phyloP scores from a whole-genome alignment of 2,329 filamentous ascomycete species.

The Pyrenochaeta sp. region DNA sequence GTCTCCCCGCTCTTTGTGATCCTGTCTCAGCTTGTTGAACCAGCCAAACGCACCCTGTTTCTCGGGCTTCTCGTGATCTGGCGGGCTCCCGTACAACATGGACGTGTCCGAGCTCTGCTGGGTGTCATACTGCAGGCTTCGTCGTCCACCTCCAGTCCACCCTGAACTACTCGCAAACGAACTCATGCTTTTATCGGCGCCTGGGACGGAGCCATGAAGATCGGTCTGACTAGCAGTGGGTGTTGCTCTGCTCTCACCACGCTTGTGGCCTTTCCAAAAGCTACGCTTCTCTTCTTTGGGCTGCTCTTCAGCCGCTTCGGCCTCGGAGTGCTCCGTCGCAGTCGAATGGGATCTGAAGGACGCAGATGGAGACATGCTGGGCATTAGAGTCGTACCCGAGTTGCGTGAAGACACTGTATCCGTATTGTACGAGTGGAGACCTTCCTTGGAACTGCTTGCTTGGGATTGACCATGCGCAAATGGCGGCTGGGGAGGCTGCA shows the following conservation, averaged over 20 bases:
- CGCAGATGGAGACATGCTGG: constrained; percentile 75
- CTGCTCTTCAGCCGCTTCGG: constrained; percentile 74
- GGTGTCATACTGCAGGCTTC: constrained; percentile 46
- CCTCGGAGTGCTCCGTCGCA: constrained; percentile 80
- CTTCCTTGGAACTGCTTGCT: constrained; percentile 36
- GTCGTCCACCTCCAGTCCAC: constrained; percentile 33
- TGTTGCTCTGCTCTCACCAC: constrained; percentile 46
- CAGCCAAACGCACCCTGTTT: constrained; percentile 71
- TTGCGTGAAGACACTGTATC: constrained; percentile 55
- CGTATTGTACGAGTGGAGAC: constrained; percentile 25
- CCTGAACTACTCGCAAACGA: constrained; percentile 48
- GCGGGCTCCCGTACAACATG: constrained; percentile 42
- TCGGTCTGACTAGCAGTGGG: constrained; percentile 48
- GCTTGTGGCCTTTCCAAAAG: constrained; percentile 73
- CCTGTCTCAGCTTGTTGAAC: constrained; percentile 71
- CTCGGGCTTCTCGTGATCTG: constrained; percentile 52
- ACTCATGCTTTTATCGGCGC: constrained; percentile 51
- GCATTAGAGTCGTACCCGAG: constrained; percentile 65
- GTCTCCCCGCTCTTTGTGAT: constrained; percentile 63
- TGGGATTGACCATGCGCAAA: constrained; percentile 37
- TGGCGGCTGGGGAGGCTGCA: constrained; percentile 43
- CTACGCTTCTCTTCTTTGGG: constrained; percentile 65
- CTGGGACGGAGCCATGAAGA: constrained; percentile 46
- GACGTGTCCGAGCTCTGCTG: constrained; percentile 38
- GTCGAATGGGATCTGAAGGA: constrained; percentile 77